A percentile compares a stretch with the other conserved stretches of the same genome.
phyloP scores from a whole-genome alignment of 2,329 filamentous ascomycete species.

The Colletotrichum viniferum region DNA sequence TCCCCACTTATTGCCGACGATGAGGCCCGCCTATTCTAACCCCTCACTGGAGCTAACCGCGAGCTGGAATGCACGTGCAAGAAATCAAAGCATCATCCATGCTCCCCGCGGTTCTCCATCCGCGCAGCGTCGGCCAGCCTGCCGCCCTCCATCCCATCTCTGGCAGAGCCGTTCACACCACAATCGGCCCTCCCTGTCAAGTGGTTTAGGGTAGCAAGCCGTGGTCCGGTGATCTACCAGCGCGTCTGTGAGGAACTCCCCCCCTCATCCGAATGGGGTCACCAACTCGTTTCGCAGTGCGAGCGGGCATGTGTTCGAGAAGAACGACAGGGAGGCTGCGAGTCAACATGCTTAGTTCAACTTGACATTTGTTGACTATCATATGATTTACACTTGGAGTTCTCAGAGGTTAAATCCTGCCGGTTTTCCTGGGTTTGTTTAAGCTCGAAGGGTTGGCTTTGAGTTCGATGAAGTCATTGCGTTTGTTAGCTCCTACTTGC shows the following conservation, averaged over 20 bases:
- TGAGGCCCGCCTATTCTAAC: background rate
- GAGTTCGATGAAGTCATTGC: slow-evolving; percentile 13
- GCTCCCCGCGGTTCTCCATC: background rate
- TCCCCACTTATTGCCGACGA: background rate
- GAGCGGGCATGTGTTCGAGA: background rate
- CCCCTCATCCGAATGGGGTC: slow-evolving; percentile 8
- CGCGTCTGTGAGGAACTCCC: background rate
- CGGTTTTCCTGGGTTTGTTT: background rate
- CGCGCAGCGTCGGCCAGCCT: background rate
- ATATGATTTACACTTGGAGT: background rate
- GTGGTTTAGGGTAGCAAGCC: background rate
- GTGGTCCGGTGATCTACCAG: background rate
- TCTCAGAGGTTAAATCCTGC: background rate
- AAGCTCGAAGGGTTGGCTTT: background rate
- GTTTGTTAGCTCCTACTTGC: background rate
- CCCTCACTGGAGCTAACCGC: background rate
- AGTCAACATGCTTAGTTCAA: background rate
- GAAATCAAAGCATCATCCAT: slow-evolving; percentile 12
- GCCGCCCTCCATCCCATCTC: background rate
- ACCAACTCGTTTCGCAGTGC: background rate
- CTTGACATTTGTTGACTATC: background rate
- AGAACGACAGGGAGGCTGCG: background rate
- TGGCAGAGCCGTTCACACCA: background rate
- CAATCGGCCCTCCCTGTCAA: background rate
- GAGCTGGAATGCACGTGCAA: background rate